A percentile compares a stretch with the other conserved stretches of the same genome.
Conservation (phyloP, 805 yeast species). For the Lachancea kluyveri region DNA sequence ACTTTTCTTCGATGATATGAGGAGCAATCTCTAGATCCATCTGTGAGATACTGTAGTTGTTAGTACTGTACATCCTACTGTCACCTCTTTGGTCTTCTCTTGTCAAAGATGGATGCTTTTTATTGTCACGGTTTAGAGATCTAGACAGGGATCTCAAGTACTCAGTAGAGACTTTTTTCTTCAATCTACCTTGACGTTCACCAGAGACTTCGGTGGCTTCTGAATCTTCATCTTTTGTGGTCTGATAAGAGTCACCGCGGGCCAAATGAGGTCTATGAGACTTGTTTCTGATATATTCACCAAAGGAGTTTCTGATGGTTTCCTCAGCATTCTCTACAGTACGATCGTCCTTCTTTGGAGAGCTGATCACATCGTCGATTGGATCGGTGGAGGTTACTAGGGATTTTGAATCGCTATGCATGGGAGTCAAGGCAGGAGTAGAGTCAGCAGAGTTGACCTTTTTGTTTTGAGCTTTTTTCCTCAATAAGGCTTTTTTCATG, state of each 20-base stretch:
- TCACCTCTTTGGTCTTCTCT: constrained; percentile 9
- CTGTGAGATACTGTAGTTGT: constrained; percentile 26
- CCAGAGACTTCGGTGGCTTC: constrained; percentile 15
- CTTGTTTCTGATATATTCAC: constrained; percentile 23
- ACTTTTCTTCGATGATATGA: constrained; percentile 18
- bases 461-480: constrained; percentile 10
- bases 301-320: constrained; percentile 26
- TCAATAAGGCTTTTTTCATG: constrained; percentile 10
- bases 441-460: too few species aligned
- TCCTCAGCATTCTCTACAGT: constrained; percentile 10
- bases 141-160: constrained; percentile 48
- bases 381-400: constrained; percentile 26
- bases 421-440: too few species aligned
- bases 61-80: constrained; percentile 19
- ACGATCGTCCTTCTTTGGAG: neutral
- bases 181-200: constrained; percentile 15
- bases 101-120: constrained; percentile 6
- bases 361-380: constrained; percentile 15
- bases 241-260: constrained; percentile 70
- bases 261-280: constrained; percentile 57
- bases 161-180: constrained; percentile 33
- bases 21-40: constrained; percentile 24
- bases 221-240: constrained; percentile 38
- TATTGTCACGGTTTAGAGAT: constrained; percentile 24
- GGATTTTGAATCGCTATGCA: too few species aligned